Evolutionary conservation across 2,329 filamentous ascomycete species (phyloP).

Genomic region (Cordyceps tenuipes): DNA sequence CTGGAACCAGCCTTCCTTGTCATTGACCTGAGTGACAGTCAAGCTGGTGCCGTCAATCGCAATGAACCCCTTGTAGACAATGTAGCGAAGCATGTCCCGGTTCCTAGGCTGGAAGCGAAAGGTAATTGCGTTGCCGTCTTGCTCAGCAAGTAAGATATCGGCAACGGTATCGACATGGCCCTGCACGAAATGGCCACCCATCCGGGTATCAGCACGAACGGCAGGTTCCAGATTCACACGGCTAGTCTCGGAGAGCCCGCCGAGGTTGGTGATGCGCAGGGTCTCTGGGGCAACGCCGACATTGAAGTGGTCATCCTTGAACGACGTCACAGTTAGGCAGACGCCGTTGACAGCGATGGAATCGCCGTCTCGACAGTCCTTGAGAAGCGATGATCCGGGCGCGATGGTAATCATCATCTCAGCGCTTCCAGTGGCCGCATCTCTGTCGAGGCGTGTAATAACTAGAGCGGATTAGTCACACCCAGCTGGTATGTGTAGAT

Average conservation of each 20-base stretch:
- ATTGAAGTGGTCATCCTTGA: conserved; percentile 57
- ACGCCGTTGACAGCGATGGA: conserved; percentile 94
- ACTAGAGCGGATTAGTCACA: conserved; percentile 44
- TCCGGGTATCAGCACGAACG: conserved; percentile 81
- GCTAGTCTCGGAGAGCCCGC: conserved; percentile 55
- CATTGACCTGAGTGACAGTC: conserved; percentile 81
- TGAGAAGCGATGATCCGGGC: conserved; percentile 62
- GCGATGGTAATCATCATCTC: conserved; percentile 76
- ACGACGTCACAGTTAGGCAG: conserved; percentile 76
- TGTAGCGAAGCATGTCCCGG: conserved; percentile 65
- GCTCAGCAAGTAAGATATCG: conserved; percentile 59
- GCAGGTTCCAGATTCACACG: conserved; percentile 90
- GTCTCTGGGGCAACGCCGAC: conserved; percentile 95
- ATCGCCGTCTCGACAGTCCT: conserved; percentile 79
- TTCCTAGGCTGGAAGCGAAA: conserved; percentile 72
- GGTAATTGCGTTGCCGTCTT: conserved; percentile 84
- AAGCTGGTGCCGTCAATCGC: conserved; percentile 90
- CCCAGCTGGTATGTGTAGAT: conserved; percentile 15
- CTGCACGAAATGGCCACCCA: conserved; percentile 98
- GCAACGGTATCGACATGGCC: conserved; percentile 93
- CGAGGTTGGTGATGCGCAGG: conserved; percentile 91
- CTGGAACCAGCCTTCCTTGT: conserved; percentile 76
- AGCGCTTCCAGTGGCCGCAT: conserved; percentile 79
- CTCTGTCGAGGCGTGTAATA: conserved; percentile 70
- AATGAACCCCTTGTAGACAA: conserved; percentile 95